Conservation (phyloP, 163 green algal genomes). For the Scenedesmus sp. region DNA sequence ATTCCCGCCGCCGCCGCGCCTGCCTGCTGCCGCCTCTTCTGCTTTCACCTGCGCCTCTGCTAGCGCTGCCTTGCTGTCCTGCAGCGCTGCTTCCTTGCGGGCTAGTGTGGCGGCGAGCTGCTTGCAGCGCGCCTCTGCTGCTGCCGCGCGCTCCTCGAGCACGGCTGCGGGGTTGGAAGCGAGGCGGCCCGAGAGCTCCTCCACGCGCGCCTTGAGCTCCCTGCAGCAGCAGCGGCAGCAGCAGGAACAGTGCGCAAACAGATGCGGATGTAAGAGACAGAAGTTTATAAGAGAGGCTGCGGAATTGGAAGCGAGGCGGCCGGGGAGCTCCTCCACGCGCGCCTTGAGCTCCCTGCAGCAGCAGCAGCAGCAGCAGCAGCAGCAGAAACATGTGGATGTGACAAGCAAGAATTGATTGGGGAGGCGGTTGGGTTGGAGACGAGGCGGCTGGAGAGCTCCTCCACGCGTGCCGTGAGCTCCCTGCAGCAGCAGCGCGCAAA, state of each 20-base stretch:
- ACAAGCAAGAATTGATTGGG: not conserved
- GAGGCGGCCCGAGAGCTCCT: slow-evolving; percentile 33
- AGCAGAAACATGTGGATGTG: not conserved
- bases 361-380: not conserved
- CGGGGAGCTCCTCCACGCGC: slow-evolving; percentile 37
- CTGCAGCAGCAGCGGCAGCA: slow-evolving; percentile 10
- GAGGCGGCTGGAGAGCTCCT: slow-evolving; percentile 33
- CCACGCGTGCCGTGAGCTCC: slow-evolving; percentile 39
- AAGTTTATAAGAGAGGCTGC: not conserved
- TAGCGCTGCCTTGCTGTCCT: slow-evolving; percentile 43
- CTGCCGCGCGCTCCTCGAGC: slow-evolving; percentile 19
- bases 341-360: slow-evolving; percentile 44
- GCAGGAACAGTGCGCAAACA: not conserved
- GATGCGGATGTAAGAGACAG: not conserved
- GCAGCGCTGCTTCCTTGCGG: slow-evolving; percentile 59
- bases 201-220: slow-evolving; percentile 40
- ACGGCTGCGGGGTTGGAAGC: not conserved
- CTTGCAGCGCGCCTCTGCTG: slow-evolving; percentile 48
- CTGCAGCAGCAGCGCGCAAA: not conserved
- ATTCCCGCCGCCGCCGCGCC: not conserved
- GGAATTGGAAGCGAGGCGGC: not conserved
- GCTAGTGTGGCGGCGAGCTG: slow-evolving; percentile 47
- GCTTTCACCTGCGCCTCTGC: slow-evolving; percentile 13
- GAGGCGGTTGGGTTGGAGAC: not conserved
- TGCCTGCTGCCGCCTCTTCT: not conserved